These are phyloP conservation scores for Aspergillus sp. DNA, from an alignment of 2,329 filamentous ascomycete genomes.

Conservation along the genomic window DNA sequence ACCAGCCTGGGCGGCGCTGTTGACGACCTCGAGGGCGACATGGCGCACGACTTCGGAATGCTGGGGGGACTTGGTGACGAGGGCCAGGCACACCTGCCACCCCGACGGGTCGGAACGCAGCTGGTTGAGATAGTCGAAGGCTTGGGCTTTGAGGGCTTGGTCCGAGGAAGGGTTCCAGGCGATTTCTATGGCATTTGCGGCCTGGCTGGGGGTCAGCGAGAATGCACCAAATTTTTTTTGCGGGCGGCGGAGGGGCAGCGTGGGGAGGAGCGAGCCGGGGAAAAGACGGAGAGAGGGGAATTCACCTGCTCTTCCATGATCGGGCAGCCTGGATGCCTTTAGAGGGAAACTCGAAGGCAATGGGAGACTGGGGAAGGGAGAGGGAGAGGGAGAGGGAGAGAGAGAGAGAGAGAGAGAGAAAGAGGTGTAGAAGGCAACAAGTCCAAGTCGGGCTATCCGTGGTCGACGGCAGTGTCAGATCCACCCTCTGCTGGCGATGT, in stretches of 20 bases:
- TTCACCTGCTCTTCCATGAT: constrained; percentile 39
- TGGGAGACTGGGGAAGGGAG: constrained; percentile 10
- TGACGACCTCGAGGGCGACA: constrained; percentile 84
- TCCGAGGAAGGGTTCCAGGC: constrained; percentile 75
- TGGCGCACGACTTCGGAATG: constrained; percentile 77
- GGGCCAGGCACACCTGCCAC: constrained; percentile 79
- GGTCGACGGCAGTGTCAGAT: constrained; percentile 16
- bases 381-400: constrained; percentile 7
- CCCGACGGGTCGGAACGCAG: constrained; percentile 72
- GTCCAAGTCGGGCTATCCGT: too few species aligned
- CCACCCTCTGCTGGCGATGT: too few species aligned
- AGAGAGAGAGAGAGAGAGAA: neutral
- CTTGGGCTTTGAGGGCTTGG: constrained; percentile 66
- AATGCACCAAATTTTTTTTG: neutral
- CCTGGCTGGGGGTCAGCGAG: constrained; percentile 42
- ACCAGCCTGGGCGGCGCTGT: constrained; percentile 76
- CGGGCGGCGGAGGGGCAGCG: constrained; percentile 1
- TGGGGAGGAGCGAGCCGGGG: constrained; percentile 14
- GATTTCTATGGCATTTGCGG: constrained; percentile 92
- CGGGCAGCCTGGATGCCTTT: constrained; percentile 29
- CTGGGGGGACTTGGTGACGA: constrained; percentile 72
- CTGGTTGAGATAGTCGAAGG: constrained; percentile 54
- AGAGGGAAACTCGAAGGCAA: constrained; percentile 15
- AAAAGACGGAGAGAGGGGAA: constrained; percentile 1
- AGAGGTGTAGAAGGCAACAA: constrained; percentile 5